Base-by-base conservation (phyloP, 495 filamentous ascomycete genomes). In the Penicillium nucicola region DNA sequence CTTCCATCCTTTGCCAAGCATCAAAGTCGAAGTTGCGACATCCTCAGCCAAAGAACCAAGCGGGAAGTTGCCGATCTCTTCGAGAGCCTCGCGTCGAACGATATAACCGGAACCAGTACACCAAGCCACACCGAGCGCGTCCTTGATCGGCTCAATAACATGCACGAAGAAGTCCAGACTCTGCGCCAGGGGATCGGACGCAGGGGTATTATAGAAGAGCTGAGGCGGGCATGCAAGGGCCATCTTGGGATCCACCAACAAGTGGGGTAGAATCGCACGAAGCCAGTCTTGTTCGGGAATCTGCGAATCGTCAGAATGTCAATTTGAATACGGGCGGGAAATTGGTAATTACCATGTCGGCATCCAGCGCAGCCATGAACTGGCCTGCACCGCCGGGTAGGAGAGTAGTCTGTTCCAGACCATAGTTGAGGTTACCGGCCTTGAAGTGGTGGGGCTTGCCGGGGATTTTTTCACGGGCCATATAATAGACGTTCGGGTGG, bases 231-330 rank as follows among this genome's bases (percentile, higher is more conserved):
- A 77, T 52, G 69, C 78, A 49, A 80, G 64, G 49, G 69, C 74
- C 63, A 79, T 64, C 48, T 68, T 65, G 12, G 66, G 58, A 52
- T 80, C 77, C 38, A 58, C 57, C 23, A 81, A 39, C 38, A 80
- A 48, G 51, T 81, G 77, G 33, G 77, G 68, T 34, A 80, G 46
- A 10, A 76, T 48, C 4, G 74, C 70, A 13, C 79, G 70, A 17
- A 82, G 67, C 77, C 77, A 80, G n/a, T 74, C 62, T 40, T 60
- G 61, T 45, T 77, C 72, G 14, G 79, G 76, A 53, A 82, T 82
- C 65, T 68, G 54, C 45, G 10, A 22, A 30, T 31, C 23, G 39
- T 46, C 28, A 45, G 40, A 30, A 45, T 31, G 28, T 1, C 13
- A 20, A 18, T 47, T 15, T 50, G 17, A 45, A 48, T 30, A 25